Evolutionary conservation across 495 filamentous ascomycete species (phyloP).

Genomic region (Cenococcum geophilum): DNA sequence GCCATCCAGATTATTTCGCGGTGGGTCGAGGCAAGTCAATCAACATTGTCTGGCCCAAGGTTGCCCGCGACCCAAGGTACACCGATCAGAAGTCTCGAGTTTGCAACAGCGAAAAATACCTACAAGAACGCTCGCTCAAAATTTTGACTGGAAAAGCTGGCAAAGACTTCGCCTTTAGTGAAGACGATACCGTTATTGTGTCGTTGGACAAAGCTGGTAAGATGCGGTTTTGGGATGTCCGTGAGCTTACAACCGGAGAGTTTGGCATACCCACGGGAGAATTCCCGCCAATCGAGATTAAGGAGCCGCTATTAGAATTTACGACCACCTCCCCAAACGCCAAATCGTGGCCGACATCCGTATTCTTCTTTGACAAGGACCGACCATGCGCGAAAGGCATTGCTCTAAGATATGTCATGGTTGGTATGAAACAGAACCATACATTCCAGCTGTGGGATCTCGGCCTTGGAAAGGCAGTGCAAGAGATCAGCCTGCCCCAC

Average conservation of each 20-base stretch:
- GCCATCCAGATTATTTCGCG: slow-evolving; percentile 86
- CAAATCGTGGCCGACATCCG: slow-evolving; percentile 92
- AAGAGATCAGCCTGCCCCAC: slow-evolving; percentile 94
- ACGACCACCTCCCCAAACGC: slow-evolving; percentile 70
- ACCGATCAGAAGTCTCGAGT: slow-evolving; percentile 59
- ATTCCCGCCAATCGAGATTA: slow-evolving; percentile 55
- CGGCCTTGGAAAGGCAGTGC: slow-evolving; percentile 84
- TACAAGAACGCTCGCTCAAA: slow-evolving; percentile 76
- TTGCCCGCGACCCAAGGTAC: slow-evolving; percentile 62
- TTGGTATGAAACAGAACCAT: slow-evolving; percentile 98
- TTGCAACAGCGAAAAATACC: slow-evolving; percentile 77
- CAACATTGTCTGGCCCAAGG: slow-evolving; percentile 77
- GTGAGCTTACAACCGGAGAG: slow-evolving; percentile 57
- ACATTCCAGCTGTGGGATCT: slow-evolving; percentile 99
- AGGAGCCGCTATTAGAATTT: slow-evolving; percentile 69
- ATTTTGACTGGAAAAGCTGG: slow-evolving; percentile 96
- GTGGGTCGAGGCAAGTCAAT: slow-evolving; percentile 94
- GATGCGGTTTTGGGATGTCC: slow-evolving; percentile 95
- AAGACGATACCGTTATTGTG: slow-evolving; percentile 88
- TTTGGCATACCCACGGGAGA: slow-evolving; percentile 36
- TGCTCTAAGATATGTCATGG: slow-evolving; percentile 86
- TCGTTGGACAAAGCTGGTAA: slow-evolving; percentile 94
- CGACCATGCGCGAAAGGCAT: slow-evolving; percentile 79
- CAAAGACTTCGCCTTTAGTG: slow-evolving; percentile 96
- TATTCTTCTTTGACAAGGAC: slow-evolving; percentile 91